phyloP scores from a whole-genome alignment of 1,284 basidiomycete species.

The Puccinia triticina region DNA sequence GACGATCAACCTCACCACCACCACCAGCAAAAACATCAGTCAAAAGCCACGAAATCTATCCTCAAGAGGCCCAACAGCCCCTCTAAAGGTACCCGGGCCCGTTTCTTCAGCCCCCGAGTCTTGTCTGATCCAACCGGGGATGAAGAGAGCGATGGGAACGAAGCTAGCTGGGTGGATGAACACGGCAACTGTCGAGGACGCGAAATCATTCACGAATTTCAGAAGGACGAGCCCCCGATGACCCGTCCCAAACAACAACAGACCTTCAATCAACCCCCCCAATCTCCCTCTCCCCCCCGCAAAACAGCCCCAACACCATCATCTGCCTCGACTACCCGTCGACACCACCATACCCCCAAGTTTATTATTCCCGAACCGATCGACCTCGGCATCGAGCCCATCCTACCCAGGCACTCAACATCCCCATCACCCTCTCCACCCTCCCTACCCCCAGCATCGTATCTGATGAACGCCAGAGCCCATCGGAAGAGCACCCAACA shows the following conservation, averaged over 20 bases:
- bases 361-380: constrained; percentile 46
- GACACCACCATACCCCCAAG: constrained; percentile 17
- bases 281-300: neutral
- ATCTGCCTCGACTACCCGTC: neutral
- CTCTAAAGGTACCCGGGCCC: constrained; percentile 24
- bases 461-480: constrained; percentile 10
- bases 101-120: constrained; percentile 41
- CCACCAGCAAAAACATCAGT: neutral
- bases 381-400: constrained; percentile 39
- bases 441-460: constrained; percentile 9
- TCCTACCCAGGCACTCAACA: constrained; percentile 38
- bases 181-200: constrained; percentile 16
- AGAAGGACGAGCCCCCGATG: constrained; percentile 28
- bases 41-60: constrained; percentile 39
- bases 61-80: constrained; percentile 44
- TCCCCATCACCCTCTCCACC: constrained; percentile 41
- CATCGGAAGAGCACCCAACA: neutral
- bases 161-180: constrained; percentile 23
- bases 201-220: constrained; percentile 46
- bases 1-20: neutral
- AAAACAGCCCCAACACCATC: neutral
- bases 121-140: neutral
- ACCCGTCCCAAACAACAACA: neutral
- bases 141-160: neutral
- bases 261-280: neutral